phyloP scores from a whole-genome alignment of 1,139 yeast species.

The Arxiozyma slooffiae region DNA sequence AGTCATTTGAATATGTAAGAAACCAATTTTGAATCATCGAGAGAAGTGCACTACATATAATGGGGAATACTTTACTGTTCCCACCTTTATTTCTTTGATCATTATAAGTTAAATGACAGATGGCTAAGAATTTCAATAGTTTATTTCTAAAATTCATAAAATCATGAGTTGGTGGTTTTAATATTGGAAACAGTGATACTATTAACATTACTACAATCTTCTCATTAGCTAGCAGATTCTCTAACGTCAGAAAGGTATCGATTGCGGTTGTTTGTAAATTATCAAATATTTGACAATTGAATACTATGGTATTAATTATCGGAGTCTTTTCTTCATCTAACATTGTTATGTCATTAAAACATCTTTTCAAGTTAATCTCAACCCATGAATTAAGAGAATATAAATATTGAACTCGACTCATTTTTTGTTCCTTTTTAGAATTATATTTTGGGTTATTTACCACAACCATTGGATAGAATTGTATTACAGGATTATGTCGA shows the following conservation, averaged over 20 bases:
- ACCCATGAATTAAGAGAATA: slow-evolving; percentile 10
- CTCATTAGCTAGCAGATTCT: slow-evolving; percentile 10
- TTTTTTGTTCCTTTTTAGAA: neutral
- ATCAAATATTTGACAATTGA: slow-evolving; percentile 10
- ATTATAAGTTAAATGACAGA: slow-evolving; percentile 11
- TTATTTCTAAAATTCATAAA: slow-evolving; percentile 4
- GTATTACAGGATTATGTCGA: neutral
- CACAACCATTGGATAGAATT: slow-evolving; percentile 1
- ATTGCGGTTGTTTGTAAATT: slow-evolving; percentile 6
- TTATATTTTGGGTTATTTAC: neutral
- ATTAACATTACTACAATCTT: slow-evolving; percentile 9
- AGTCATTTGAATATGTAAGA: neutral
- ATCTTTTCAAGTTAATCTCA: slow-evolving; percentile 10
- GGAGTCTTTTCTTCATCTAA: neutral
- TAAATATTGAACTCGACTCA: neutral
- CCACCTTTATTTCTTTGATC: neutral
- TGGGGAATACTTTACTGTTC: slow-evolving; percentile 6
- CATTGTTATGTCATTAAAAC: slow-evolving; percentile 10
- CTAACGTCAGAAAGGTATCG: slow-evolving; percentile 11
- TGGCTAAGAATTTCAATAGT: slow-evolving; percentile 11
- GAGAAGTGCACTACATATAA: slow-evolving; percentile 8
- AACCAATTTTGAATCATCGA: slow-evolving; percentile 12
- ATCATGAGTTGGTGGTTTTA: slow-evolving; percentile 4
- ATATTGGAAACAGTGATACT: slow-evolving; percentile 7
- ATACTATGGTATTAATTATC: slow-evolving; percentile 7